Conservation (phyloP, 768 basidiomycete species). For the Punctularia strigosozonata region DNA sequence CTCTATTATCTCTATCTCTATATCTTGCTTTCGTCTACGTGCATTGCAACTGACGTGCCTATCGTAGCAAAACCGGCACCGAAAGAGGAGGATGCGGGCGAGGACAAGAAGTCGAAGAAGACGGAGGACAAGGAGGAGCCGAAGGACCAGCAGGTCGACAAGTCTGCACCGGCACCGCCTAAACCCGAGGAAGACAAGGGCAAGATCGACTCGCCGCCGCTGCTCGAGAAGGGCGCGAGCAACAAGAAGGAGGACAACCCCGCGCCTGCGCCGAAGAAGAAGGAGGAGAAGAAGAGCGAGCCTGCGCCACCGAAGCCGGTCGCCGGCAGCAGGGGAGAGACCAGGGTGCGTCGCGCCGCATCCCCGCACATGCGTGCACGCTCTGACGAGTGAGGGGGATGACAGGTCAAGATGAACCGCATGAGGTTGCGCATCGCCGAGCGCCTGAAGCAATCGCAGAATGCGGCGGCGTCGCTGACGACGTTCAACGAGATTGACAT, state of each 20-base stretch:
- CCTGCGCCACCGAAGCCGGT: too few species aligned
- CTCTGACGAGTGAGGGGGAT: too few species aligned
- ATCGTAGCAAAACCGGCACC: conserved; percentile 8
- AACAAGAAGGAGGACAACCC: conserved; percentile 19
- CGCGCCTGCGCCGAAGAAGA: conserved; percentile 13
- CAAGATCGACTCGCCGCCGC: conserved; percentile 13
- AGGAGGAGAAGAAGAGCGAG: conserved; percentile 17
- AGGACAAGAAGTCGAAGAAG: conserved; percentile 14
- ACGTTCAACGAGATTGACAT: conserved; percentile 99
- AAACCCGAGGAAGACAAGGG: conserved; percentile 21
- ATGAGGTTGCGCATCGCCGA: conserved; percentile 97
- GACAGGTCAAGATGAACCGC: conserved; percentile 92
- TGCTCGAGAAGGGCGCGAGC: conserved; percentile 15
- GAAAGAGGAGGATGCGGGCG: conserved; percentile 11
- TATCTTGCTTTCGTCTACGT: not conserved
- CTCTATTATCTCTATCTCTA: not conserved
- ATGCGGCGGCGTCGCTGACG: conserved; percentile 90
- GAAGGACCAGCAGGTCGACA: conserved; percentile 35
- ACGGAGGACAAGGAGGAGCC: conserved; percentile 32
- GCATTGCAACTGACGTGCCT: conserved; percentile 1
- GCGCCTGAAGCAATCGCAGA: conserved; percentile 96
- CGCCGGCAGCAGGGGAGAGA: conserved; percentile 66
- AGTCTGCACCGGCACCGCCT: conserved; percentile 32
- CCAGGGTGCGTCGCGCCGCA: conserved; percentile 42
- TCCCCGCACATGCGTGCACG: not conserved